Evolutionary conservation across 177 flowering plant genomes (phyloP).

Genomic region (Vitis hybrid): DNA sequence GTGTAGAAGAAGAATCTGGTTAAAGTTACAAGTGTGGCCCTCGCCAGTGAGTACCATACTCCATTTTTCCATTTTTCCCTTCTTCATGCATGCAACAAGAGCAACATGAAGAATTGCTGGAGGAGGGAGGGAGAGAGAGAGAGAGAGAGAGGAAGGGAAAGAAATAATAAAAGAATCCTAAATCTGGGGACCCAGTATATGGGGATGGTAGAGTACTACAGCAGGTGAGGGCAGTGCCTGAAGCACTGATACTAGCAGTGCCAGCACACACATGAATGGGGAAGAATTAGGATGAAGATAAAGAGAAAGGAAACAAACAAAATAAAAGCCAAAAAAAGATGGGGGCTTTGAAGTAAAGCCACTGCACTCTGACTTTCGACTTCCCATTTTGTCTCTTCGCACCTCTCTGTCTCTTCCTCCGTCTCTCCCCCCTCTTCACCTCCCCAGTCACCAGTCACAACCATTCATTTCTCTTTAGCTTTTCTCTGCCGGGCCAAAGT

Average conservation of each 20-base stretch:
- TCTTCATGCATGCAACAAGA: constrained; percentile 13
- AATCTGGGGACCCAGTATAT: not conserved
- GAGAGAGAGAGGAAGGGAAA: not conserved
- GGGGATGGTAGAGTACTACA: too few relatives aligned
- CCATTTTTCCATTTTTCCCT: not conserved
- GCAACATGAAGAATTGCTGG: not conserved
- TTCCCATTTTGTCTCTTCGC: constrained; percentile 34
- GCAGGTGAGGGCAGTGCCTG: not conserved
- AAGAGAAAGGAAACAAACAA: constrained; percentile 4
- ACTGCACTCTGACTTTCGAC: constrained; percentile 24
- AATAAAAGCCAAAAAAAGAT: constrained; percentile 16
- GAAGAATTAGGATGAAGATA: not conserved
- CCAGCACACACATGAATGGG: too few relatives aligned
- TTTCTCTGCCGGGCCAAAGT: too few relatives aligned
- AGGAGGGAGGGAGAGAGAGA: not conserved
- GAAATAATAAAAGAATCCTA: not conserved
- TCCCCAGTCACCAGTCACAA: too few relatives aligned
- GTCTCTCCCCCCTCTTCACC: too few relatives aligned
- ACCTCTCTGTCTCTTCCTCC: not conserved
- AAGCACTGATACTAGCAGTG: not conserved
- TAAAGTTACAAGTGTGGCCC: not conserved
- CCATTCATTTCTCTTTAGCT: too few relatives aligned
- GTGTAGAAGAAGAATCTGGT: not conserved
- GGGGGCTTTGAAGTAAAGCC: constrained; percentile 16
- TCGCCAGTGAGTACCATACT: not conserved